Evolutionary conservation across 2,329 filamentous ascomycete genomes (phyloP).

Genomic region (Pezicula radicicola): DNA sequence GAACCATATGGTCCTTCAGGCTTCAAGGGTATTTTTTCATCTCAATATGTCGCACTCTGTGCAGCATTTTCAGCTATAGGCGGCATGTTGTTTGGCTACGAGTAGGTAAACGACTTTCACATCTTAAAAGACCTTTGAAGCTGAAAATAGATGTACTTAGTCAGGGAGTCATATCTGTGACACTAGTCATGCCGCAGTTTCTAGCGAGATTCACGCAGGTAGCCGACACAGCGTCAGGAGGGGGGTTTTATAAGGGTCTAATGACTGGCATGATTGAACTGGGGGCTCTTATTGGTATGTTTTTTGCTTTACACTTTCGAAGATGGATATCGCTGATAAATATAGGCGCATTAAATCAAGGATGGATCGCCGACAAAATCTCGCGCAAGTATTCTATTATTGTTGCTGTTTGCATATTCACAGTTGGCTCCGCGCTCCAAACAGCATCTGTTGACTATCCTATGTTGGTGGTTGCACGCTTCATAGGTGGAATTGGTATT

Average conservation of each 20-base stretch:
- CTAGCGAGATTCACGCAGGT: constrained; percentile 30
- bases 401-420: constrained; percentile 47
- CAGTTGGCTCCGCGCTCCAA: constrained; percentile 45
- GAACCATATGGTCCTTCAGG: constrained; percentile 11
- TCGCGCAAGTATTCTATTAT: constrained; percentile 38
- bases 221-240: constrained; percentile 27
- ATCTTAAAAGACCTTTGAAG: not conserved
- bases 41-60: constrained; percentile 30
- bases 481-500: constrained; percentile 49
- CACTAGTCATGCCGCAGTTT: constrained; percentile 33
- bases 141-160: constrained; percentile 9
- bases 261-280: constrained; percentile 54
- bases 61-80: constrained; percentile 33
- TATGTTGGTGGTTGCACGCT: constrained; percentile 46
- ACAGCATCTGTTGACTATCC: constrained; percentile 46
- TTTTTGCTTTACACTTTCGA: no score
- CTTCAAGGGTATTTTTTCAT: constrained; percentile 29
- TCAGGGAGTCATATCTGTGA: constrained; percentile 39
- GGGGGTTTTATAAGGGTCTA: constrained; percentile 16
- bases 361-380: constrained; percentile 47
- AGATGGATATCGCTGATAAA: no score
- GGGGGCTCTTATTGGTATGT: constrained; percentile 37
- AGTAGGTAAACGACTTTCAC: not conserved
- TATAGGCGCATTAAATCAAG: constrained; percentile 35
- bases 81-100: constrained; percentile 37